These are phyloP conservation scores for Penicillium atrosanguineum DNA, from an alignment of 495 filamentous ascomycete species.

Conservation along the genomic window DNA sequence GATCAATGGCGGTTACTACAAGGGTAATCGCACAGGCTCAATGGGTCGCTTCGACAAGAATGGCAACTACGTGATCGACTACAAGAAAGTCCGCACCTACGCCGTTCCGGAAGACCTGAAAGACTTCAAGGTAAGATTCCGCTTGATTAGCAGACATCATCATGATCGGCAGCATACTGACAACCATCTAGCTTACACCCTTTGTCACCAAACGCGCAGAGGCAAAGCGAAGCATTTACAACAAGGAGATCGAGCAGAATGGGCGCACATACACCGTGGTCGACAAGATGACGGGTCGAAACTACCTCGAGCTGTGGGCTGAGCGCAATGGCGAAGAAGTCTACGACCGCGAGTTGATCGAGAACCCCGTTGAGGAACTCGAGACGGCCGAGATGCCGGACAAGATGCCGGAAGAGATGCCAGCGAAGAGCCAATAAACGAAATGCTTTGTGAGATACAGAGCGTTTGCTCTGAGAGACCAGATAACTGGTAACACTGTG, in stretches of 20 bases:
- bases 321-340: constrained; percentile 36
- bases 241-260: constrained; percentile 29
- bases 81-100: constrained; percentile 85
- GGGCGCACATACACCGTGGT: constrained; percentile 24
- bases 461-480: not conserved
- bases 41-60: constrained; percentile 84
- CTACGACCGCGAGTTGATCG: constrained; percentile 24
- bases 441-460: not conserved
- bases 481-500: not conserved
- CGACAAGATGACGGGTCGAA: constrained; percentile 32
- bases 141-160: not conserved
- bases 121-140: constrained; percentile 63
- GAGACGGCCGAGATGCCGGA: no score
- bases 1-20: constrained; percentile 92
- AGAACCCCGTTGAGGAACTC: constrained; percentile 12
- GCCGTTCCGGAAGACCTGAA: constrained; percentile 67
- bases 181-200: constrained; percentile 66
- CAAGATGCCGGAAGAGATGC: not conserved
- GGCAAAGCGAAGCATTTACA: constrained; percentile 38
- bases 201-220: constrained; percentile 71
- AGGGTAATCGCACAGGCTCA: constrained; percentile 83
- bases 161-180: not conserved
- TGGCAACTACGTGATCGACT: constrained; percentile 82
- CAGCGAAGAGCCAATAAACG: not conserved
- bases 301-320: constrained; percentile 43